Base-by-base conservation (phyloP, 345 rosid genomes). In the Limnanthes douglasii region DNA sequence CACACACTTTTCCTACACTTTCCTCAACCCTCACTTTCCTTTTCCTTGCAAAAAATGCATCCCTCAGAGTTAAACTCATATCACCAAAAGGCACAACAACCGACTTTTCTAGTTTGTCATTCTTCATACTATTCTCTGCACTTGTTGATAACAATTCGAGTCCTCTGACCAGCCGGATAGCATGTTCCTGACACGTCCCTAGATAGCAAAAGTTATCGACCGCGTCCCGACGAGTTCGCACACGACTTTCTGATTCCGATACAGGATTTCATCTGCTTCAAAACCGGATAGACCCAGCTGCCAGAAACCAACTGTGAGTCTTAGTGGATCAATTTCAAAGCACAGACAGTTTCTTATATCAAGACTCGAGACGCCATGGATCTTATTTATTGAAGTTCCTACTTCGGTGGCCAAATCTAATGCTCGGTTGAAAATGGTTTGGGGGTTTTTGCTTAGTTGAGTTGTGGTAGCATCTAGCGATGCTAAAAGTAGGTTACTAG, bases 391-490 rank as follows among this genome's bases (percentile, higher is more conserved):
- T 30, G 38, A 21, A 18, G 1, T 21, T 45, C 53, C 64, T 5
- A 59, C 46, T 37, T 54, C 62, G 22, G 9, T 24, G 2, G 69
- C 67, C 54, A 67, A 55, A 5, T 61, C 50, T 34, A 68, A 41
- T 28, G 66, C 48, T 28, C 41, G 27, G 42, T 44, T 22, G 41
- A 72, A 72, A 13, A 61, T 24, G 3, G 47, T 34, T 43, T 36
- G 56, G 6, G 60, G 72, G 23, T 56, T 60, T 59, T 65, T 63
- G 41, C 48, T 59, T 30, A 73, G 53, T 30, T 73, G 76, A 33
- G 70, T 70, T 60, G 73, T 65, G 34, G 81, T 65, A 33, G 81
- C 76, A 60, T 73, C 81, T 32, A 73, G 43, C 1, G 81, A 73
- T 44, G 76, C 73, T 45, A 73, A 52, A 51, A 73, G 73, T 48